A percentile compares a stretch with the other conserved stretches of the same genome.
These are phyloP conservation scores for Pseudogymnoascus sp. DNA, from an alignment of 2,329 filamentous ascomycete species.

Conservation along the genomic window DNA sequence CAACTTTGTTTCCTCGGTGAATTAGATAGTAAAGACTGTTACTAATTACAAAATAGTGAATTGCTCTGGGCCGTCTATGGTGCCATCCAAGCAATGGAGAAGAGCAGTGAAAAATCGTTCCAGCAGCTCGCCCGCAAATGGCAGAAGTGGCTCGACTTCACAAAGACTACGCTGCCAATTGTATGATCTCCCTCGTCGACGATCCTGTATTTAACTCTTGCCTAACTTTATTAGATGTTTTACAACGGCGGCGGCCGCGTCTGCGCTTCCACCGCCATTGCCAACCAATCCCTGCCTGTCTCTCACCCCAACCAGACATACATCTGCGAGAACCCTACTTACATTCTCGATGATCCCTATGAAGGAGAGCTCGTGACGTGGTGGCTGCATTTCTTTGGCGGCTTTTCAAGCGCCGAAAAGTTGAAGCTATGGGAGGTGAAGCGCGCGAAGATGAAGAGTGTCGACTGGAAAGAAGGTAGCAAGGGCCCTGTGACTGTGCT, in stretches of 20 bases:
- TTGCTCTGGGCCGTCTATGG: constrained; percentile 40
- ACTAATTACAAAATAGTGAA: constrained; percentile 26
- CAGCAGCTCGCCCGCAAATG: constrained; percentile 32
- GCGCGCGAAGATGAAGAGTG: constrained; percentile 33
- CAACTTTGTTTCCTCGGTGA: not conserved
- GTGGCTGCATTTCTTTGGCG: constrained; percentile 37
- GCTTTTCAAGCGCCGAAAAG: constrained; percentile 31
- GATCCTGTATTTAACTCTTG: not conserved
- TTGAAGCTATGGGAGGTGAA: constrained; percentile 36
- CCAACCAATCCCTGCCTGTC: constrained; percentile 32
- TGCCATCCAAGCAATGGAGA: constrained; percentile 34
- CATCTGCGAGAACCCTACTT: constrained; percentile 31
- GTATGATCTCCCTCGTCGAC: constrained; percentile 16
- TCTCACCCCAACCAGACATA: constrained; percentile 29
- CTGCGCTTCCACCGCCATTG: constrained; percentile 36
- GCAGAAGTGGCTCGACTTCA: constrained; percentile 38
- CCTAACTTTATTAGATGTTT: constrained; percentile 29
- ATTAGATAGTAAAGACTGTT: not conserved
- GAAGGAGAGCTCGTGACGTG: constrained; percentile 40
- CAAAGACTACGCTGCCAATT: constrained; percentile 33
- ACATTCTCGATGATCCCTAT: constrained; percentile 37
- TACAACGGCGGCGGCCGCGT: constrained; percentile 35
- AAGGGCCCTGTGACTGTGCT: constrained; percentile 39
- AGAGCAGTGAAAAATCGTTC: constrained; percentile 22
- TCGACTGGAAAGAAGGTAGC: constrained; percentile 34